Base-by-base conservation (phyloP, 257 asterid species). In the Petunia axillaris region DNA sequence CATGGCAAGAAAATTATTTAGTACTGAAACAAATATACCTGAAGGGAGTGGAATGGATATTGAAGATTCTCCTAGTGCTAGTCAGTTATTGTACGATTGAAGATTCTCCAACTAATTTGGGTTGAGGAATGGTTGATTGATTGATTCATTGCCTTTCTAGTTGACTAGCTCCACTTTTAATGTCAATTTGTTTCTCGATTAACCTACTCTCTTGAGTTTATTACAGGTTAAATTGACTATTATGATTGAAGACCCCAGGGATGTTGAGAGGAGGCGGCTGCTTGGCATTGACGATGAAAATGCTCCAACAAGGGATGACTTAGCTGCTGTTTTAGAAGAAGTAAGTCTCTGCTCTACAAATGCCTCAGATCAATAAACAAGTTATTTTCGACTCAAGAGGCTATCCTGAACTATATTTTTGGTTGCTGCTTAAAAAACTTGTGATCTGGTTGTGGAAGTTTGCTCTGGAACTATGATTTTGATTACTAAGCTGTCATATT, bases 241-340 rank as follows among this genome's bases (percentile, higher is more conserved):
- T 82, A 85, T 88, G 93, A 95, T 95, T 64, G 99, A 95, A 89
- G 99, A 95, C 70, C 99, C 98, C 36, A 90, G 99, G 86, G 99
- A 95, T 43, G 95, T 93, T 25, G 98, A 95, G 88, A 86, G 98
- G 82, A 88, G 83, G 90, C 92, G 98, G 87, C 88, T 95, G 80
- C 97, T 95, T 63, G 99, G 99, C 76, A 93, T 95, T 64, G 97
- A 93, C 63, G 97, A 93, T 77, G 97, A 93, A 83, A 89, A 85
- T 86, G 97, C 99, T 59, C 99, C 98, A 54, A 92, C 97, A 1
- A 89, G 99, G 84, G 99, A 95, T 10, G 99, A 93, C 82, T 88
- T 95, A 50, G 99, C 94, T 2, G 89, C 85, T 78, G 92, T 85
- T 79, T 85, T 95, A 82, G 99, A 92, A 44, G 95, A 95, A 83